Base-by-base conservation (phyloP, 495 filamentous ascomycete species). In the Penicillium herquei region DNA sequence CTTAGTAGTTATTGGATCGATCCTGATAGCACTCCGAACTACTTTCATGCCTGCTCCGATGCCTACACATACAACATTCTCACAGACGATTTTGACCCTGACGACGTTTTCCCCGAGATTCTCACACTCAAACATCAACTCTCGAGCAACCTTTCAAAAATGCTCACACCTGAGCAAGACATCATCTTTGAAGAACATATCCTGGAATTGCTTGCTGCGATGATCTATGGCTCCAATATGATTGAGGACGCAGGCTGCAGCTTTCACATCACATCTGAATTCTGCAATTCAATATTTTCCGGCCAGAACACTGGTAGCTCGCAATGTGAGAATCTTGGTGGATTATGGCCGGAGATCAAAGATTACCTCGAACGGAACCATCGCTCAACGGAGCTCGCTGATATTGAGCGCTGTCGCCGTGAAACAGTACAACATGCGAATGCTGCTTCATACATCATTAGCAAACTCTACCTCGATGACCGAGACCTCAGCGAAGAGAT, bases 381-480 rank as follows among this genome's bases (percentile, higher is more conserved):
- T 2, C 34, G 54, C 8, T 49, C 41, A 3, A 11, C 49, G 39
- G 8, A 47, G 9, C 17, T 9, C 10, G 6, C 21, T 9, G 53
- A 17, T 11, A 47, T 75, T 8, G 12, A 63, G 3, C 59, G 33
- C 0, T 67, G 64, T 26, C 51, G 64, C 0, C 57, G 56, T 8
- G 69, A 75, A 55, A 55, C 74, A 2, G 57, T 74, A 4, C 69
- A 76, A 14, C 70, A 76, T 40, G 65, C 68, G 13, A 58, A 65
- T 14, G 69, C 74, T 2, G 51, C 70, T 0, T 47, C 37, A 2
- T 68, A 54, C 32, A 53, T 74, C 7, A 63, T 70, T 1, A 50
- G 61, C 6, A 40, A 54, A 26, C 39, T 68, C 3, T 54, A 64
- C 51, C 30, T 69, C 1, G 12, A 52, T 1, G 41, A 52, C 37